Conservation (phyloP, 805 yeast genomes). For the Suhomyces sp. region DNA sequence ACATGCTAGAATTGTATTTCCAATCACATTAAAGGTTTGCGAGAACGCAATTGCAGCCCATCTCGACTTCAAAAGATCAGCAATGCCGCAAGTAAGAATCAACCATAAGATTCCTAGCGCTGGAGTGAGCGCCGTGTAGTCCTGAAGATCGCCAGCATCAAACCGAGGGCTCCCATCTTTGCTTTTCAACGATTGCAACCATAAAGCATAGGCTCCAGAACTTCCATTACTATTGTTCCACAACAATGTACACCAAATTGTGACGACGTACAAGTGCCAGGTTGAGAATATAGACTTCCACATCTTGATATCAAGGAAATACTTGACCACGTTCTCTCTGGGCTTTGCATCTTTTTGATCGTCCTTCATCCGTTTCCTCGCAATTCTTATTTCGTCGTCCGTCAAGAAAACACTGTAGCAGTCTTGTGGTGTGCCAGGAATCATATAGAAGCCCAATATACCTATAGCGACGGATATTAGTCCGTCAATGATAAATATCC, state of each 20-base stretch:
- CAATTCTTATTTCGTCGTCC: constrained; percentile 55
- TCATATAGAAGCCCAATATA: constrained; percentile 15
- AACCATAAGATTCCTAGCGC: constrained; percentile 55
- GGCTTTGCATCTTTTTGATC: constrained; percentile 18
- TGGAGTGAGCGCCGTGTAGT: constrained; percentile 54
- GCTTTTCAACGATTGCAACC: constrained; percentile 22
- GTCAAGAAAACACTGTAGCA: constrained; percentile 52
- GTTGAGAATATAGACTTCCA: constrained; percentile 27
- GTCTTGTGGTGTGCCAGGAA: constrained; percentile 24
- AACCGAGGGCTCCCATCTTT: constrained; percentile 8
- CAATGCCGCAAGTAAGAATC: constrained; percentile 45
- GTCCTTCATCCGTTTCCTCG: constrained; percentile 34
- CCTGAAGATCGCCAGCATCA: constrained; percentile 26
- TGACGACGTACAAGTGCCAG: constrained; percentile 32
- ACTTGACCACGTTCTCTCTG: constrained; percentile 11
- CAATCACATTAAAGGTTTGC: constrained; percentile 29
- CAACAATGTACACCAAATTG: constrained; percentile 15
- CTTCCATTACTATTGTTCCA: constrained; percentile 38
- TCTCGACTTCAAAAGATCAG: constrained; percentile 49
- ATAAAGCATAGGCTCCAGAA: constrained; percentile 50
- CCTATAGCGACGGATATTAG: constrained; percentile 19
- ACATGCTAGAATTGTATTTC: constrained; percentile 20
- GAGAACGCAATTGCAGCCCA: constrained; percentile 53
- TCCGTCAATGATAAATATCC: constrained; percentile 26
- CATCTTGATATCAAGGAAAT: constrained; percentile 21